These are phyloP conservation scores for Phyllosticta citriasiana DNA, from an alignment of 2,329 filamentous ascomycete genomes.

Conservation along the genomic window DNA sequence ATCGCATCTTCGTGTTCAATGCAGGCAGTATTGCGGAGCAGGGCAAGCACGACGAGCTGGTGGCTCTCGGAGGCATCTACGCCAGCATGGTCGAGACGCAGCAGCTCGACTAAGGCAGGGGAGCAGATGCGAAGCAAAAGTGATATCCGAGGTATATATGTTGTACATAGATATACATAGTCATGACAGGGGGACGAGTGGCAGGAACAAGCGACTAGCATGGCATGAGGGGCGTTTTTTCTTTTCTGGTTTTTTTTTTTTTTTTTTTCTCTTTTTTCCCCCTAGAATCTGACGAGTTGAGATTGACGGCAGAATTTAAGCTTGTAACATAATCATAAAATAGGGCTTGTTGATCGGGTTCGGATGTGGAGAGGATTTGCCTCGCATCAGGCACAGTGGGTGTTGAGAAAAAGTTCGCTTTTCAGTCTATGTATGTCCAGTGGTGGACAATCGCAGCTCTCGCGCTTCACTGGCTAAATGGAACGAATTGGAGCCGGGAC, in stretches of 20 bases:
- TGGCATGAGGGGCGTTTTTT: background rate
- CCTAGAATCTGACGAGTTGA: background rate
- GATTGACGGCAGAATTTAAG: background rate
- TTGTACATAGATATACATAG: too few relatives aligned
- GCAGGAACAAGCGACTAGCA: too few relatives aligned
- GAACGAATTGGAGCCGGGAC: too few relatives aligned
- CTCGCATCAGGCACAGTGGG: background rate
- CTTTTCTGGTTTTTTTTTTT: background rate
- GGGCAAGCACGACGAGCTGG: constrained; percentile 52
- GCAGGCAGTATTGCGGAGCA: constrained; percentile 51
- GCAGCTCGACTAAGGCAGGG: constrained; percentile 20
- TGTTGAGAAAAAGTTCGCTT: background rate
- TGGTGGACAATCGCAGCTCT: too few relatives aligned
- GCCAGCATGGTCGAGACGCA: constrained; percentile 27
- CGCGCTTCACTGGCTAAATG: too few relatives aligned
- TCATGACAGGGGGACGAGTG: too few relatives aligned
- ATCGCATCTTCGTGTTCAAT: constrained; percentile 71
- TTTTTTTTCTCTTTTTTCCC: background rate
- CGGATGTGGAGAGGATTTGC: background rate
- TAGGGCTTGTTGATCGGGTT: background rate
- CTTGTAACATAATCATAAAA: background rate
- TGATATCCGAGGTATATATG: background rate
- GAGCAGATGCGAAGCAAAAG: background rate
- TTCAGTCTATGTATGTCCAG: too few relatives aligned
- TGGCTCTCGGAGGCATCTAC: constrained; percentile 30